phyloP scores from a whole-genome alignment of 768 basidiomycete species.

The Lentinula guzmanii region DNA sequence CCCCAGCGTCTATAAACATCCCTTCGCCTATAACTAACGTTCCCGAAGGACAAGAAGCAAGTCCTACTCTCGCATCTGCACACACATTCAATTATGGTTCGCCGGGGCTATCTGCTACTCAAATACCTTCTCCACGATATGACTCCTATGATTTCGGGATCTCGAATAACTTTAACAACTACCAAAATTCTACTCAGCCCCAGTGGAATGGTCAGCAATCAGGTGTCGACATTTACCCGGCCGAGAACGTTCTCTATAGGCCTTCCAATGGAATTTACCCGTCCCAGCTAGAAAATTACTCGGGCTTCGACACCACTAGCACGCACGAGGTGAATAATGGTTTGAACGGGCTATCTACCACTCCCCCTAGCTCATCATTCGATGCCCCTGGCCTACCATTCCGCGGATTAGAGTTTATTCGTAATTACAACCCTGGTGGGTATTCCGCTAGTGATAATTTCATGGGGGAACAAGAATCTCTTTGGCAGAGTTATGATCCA shows the following conservation, averaged over 20 bases:
- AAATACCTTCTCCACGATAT: slow-evolving; percentile 44
- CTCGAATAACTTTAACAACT: not conserved
- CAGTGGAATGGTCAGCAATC: slow-evolving; percentile 25
- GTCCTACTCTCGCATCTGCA: slow-evolving; percentile 44
- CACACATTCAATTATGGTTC: slow-evolving; percentile 33
- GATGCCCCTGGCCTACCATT: slow-evolving; percentile 75
- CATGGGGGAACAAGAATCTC: slow-evolving; percentile 39
- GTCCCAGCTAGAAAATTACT: slow-evolving; percentile 14
- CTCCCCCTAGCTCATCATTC: slow-evolving; percentile 60
- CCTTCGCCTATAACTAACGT: slow-evolving; percentile 63
- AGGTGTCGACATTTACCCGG: slow-evolving; percentile 22
- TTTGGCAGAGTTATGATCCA: slow-evolving; percentile 66
- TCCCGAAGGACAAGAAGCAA: slow-evolving; percentile 46
- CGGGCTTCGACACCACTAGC: slow-evolving; percentile 28
- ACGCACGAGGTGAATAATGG: slow-evolving; percentile 27
- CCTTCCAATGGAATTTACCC: not conserved
- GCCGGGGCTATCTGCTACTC: slow-evolving; percentile 33
- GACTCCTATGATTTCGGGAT: slow-evolving; percentile 42
- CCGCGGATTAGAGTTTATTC: slow-evolving; percentile 77
- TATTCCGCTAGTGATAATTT: slow-evolving; percentile 46
- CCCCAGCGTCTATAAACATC: slow-evolving; percentile 65
- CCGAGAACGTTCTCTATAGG: not conserved
- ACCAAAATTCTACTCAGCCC: not conserved
- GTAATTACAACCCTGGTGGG: slow-evolving; percentile 62
- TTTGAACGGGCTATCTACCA: slow-evolving; percentile 43